Conservation (phyloP, 305 asterid genomes). For the Withania somnifera region DNA sequence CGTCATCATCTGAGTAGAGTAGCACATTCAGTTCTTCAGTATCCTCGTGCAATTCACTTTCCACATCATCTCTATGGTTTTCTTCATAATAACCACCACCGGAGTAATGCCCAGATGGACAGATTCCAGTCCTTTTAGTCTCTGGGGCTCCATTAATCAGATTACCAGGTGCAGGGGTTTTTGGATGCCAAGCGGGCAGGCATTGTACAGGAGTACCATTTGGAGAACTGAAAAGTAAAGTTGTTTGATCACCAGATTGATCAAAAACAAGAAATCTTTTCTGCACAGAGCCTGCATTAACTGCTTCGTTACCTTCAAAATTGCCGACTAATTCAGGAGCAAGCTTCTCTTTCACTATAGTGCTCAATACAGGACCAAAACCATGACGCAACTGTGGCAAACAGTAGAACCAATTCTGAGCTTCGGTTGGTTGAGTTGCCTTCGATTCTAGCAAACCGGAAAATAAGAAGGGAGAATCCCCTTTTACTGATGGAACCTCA, state of each 20-base stretch:
- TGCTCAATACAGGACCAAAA: conserved; percentile 20
- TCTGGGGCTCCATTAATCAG: conserved; percentile 21
- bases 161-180: conserved; percentile 15
- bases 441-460: conserved; percentile 26
- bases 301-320: conserved; percentile 12
- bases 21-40: conserved; percentile 78
- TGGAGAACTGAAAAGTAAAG: conserved; percentile 42
- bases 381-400: conserved; percentile 29
- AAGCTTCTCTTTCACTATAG: conserved; percentile 20
- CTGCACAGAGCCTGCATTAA: conserved; percentile 15
- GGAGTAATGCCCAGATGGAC: conserved; percentile 14
- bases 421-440: conserved; percentile 22
- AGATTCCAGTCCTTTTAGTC: conserved; percentile 4
- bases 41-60: conserved; percentile 65
- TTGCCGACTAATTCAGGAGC: conserved; percentile 7
- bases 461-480: conserved; percentile 25
- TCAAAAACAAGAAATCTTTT: conserved; percentile 82
- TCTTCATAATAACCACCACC: conserved; percentile 22
- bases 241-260: conserved; percentile 60
- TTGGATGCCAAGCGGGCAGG: conserved; percentile 23
- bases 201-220: conserved; percentile 21
- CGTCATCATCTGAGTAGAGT: conserved; percentile 57
- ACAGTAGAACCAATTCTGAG: conserved; percentile 27
- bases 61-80: conserved; percentile 17
- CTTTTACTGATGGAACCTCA: conserved; percentile 31